These are phyloP conservation scores for Gloeopeniophorella convolvens DNA, from an alignment of 768 basidiomycete species.

Conservation along the genomic window DNA sequence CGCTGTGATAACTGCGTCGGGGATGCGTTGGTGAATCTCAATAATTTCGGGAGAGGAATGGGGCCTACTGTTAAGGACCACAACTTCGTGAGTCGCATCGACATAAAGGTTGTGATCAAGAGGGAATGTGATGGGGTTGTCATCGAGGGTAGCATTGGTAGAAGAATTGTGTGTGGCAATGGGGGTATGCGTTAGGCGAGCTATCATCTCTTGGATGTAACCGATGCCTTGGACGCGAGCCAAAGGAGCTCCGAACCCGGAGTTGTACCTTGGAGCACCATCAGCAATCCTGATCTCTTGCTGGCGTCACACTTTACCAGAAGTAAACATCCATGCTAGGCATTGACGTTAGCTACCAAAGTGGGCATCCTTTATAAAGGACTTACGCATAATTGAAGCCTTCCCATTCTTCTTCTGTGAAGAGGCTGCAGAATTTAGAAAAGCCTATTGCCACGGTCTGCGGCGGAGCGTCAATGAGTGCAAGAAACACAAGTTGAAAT, in stretches of 20 bases:
- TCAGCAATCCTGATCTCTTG: background rate
- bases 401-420: slow-evolving; percentile 90
- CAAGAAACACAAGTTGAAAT: background rate
- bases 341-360: slow-evolving; percentile 4
- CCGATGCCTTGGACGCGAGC: slow-evolving; percentile 73
- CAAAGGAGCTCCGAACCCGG: slow-evolving; percentile 76
- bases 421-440: slow-evolving; percentile 85
- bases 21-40: background rate
- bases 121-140: slow-evolving; percentile 63
- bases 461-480: background rate
- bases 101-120: slow-evolving; percentile 70
- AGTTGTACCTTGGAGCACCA: slow-evolving; percentile 44
- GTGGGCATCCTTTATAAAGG: slow-evolving; percentile 36
- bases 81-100: slow-evolving; percentile 90
- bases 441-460: slow-evolving; percentile 89
- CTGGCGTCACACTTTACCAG: slow-evolving; percentile 34
- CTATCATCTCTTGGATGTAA: slow-evolving; percentile 76
- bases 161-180: slow-evolving; percentile 69
- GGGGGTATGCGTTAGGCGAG: slow-evolving; percentile 72
- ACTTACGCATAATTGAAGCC: slow-evolving; percentile 79
- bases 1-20: slow-evolving; percentile 63
- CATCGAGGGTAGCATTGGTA: slow-evolving; percentile 77
- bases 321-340: slow-evolving; percentile 57
- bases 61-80: slow-evolving; percentile 69
- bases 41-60: slow-evolving; percentile 1